Evolutionary conservation across 169 alveolate species (phyloP).

Genomic region (Besnoitia besnoiti): DNA sequence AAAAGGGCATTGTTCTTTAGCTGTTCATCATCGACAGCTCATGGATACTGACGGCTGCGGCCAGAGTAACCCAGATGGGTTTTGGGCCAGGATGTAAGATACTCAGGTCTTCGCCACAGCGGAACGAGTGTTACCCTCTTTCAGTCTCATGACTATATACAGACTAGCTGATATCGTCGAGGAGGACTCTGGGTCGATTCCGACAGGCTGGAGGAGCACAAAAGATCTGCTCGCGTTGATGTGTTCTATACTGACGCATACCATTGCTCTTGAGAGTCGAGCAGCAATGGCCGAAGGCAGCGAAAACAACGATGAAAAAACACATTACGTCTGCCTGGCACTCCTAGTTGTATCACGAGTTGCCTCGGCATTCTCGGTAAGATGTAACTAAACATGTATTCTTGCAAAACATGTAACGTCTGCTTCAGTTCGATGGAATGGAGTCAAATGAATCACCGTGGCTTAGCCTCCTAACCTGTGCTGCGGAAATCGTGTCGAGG

Average conservation of each 20-base stretch:
- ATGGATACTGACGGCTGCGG: background rate
- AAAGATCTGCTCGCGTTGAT: background rate
- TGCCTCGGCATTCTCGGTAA: background rate
- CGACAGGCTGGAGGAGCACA: background rate
- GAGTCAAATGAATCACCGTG: background rate
- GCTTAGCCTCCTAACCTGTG: background rate
- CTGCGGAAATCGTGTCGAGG: background rate
- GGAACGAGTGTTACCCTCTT: background rate
- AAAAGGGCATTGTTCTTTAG: background rate
- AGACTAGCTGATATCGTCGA: background rate
- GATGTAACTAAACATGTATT: background rate
- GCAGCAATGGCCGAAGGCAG: background rate
- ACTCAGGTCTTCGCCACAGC: background rate
- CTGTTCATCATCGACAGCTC: background rate
- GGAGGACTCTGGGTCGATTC: background rate
- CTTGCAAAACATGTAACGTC: background rate
- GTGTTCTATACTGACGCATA: background rate
- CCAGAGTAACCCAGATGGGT: background rate
- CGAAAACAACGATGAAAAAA: background rate
- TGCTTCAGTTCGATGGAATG: background rate
- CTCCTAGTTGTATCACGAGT: background rate
- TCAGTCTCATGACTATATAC: background rate
- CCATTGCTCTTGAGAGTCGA: background rate
- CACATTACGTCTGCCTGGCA: background rate
- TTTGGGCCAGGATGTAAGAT: conserved; percentile 4